Percentiles rank a stretch among this genome's conserved stretches.
Conservation (phyloP, 139 green algal genomes). For the Mesotaenium endlicherianum region DNA sequence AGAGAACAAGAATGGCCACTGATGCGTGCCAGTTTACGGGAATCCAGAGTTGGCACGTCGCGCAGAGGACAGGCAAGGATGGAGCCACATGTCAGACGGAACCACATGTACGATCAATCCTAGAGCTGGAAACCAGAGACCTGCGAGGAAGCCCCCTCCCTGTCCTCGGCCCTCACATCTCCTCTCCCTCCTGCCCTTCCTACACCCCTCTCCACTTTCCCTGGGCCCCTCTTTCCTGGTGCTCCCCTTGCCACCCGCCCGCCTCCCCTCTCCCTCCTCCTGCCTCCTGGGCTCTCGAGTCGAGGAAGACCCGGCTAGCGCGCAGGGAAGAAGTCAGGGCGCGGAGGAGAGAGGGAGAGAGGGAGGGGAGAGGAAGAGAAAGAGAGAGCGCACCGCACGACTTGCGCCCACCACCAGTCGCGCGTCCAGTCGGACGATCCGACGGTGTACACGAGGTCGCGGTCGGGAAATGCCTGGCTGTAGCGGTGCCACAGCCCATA, state of each 20-base stretch:
- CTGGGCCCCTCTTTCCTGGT: not conserved
- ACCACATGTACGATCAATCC: too few species aligned
- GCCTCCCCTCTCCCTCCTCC: not conserved
- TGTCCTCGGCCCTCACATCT: not conserved
- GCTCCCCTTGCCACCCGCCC: not conserved
- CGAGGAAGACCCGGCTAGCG: not conserved
- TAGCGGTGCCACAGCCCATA: not conserved
- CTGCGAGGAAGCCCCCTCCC: too few species aligned
- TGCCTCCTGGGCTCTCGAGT: not conserved
- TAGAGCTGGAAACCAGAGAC: too few species aligned
- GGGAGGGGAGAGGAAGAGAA: not conserved
- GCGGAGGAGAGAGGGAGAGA: not conserved
- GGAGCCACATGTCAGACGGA: too few species aligned
- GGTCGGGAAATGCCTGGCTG: not conserved
- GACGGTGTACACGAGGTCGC: conserved; percentile 1
- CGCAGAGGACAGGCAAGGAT: too few species aligned
- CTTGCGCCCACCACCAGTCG: conserved; percentile 6
- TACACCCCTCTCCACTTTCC: not conserved
- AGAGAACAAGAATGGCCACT: too few species aligned
- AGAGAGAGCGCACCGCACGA: not conserved
- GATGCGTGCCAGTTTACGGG: too few species aligned
- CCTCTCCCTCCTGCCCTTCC: not conserved
- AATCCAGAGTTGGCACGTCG: too few species aligned
- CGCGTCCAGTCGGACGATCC: not conserved
- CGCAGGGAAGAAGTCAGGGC: not conserved